Evolutionary conservation across 139 green algal genomes (phyloP).

Genomic region (Chlorella sp.): DNA sequence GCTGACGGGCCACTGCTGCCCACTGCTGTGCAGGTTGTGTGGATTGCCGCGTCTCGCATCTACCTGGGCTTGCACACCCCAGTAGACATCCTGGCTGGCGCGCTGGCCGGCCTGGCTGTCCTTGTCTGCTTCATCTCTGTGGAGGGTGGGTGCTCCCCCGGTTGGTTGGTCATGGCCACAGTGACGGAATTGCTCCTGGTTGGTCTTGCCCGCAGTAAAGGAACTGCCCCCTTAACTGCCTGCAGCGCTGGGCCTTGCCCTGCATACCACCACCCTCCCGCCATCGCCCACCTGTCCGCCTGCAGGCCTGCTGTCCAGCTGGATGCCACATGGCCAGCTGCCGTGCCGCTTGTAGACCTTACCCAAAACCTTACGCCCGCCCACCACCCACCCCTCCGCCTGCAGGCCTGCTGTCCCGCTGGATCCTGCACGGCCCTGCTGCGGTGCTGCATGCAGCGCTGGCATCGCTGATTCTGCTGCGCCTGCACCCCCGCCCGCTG

Average conservation of each 20-base stretch:
- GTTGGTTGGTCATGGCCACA: background rate
- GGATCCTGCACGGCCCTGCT: background rate
- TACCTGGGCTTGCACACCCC: constrained; percentile 65
- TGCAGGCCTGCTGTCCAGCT: background rate
- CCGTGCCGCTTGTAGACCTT: background rate
- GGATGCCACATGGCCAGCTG: background rate
- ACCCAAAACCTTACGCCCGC: background rate
- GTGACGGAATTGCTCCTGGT: background rate
- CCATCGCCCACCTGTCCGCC: background rate
- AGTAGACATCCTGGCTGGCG: constrained; percentile 54
- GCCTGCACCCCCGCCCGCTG: constrained; percentile 54
- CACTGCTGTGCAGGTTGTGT: constrained; percentile 24
- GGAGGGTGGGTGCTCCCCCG: constrained; percentile 7
- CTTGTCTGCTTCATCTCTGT: constrained; percentile 44
- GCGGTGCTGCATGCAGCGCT: constrained; percentile 10
- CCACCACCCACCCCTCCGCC: background rate
- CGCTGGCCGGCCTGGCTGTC: constrained; percentile 45
- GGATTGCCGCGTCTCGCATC: constrained; percentile 52
- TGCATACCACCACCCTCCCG: background rate
- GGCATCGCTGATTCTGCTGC: constrained; percentile 43
- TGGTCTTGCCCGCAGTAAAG: no score
- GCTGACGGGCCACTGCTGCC: no score
- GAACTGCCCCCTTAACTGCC: background rate
- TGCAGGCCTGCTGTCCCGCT: constrained; percentile 6
- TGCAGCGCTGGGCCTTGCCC: background rate